Evolutionary conservation across 768 basidiomycete genomes (phyloP), one percentile per base, ranked within the genome.

Genomic region (Trametes punicea): DNA sequence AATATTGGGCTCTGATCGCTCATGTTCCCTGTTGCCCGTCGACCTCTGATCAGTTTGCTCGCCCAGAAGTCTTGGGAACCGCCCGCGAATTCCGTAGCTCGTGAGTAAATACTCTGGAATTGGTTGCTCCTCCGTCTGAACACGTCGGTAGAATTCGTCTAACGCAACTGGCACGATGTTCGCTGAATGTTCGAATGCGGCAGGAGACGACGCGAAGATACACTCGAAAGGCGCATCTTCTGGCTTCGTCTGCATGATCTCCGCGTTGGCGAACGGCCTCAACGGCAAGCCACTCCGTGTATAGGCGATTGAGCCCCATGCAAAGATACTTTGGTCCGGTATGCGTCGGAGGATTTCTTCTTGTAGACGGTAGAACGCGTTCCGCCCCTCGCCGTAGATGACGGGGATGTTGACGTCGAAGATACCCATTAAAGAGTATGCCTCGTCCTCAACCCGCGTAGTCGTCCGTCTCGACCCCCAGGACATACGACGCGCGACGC

Each of bases 401-500:
- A 38, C 21, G 18, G 46, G 41, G 9, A 56, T 39, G 27, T 42
- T 49, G 23, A 56, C 48, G 18, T 42, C 56, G n/a, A 57, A 57
- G 26, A 57, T 57, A 15, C 56, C 56, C 42, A 57, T 45, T 7
- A 57, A 42, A 2, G 41, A 50, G 18, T 57, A 57, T 11, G 56
- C 56, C 41, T 49, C 33, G 42, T 57, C 56, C 26, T 57, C 56
- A 11, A 57, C 48, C 27, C 49, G 46, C 15, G 56, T 57, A 31
- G 56, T 51, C 26, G 38, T 44, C 31, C 56, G 56, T 16, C 31
- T 33, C 33, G 48, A 31, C 23, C 48, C 56, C 56, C 56, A 57
- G 13, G 48, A 16, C 56, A 57, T 57, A 5, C 52, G 52, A 33
- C 42, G 44, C 18, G 52, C 52, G 26, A 54, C 44, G 52, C 52